Conservation (phyloP, 345 rosid genomes). For the Acer saccharum region DNA sequence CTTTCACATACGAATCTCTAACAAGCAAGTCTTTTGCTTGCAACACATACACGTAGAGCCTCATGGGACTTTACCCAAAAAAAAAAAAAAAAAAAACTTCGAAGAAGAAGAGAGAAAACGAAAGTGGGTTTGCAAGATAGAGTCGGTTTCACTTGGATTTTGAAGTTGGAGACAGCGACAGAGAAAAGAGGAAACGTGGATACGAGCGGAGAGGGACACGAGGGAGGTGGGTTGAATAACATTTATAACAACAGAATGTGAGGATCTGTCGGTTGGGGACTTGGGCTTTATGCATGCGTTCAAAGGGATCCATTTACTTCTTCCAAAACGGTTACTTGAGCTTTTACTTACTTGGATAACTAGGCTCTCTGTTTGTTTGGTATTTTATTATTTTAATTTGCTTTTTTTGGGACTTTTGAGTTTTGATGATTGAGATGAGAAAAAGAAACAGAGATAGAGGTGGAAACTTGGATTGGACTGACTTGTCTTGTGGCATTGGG, state of each 20-base stretch:
- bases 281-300: background rate
- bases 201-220: conserved; percentile 20
- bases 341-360: too few species aligned
- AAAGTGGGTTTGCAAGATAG: background rate
- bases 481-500: too few species aligned
- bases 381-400: too few species aligned
- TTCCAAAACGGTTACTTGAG: too few species aligned
- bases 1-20: conserved; percentile 52
- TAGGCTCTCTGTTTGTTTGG: background rate
- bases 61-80: conserved; percentile 36
- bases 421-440: background rate
- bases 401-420: background rate
- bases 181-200: conserved; percentile 26
- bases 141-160: background rate
- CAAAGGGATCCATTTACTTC: too few species aligned
- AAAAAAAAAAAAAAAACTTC: too few species aligned
- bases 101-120: background rate
- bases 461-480: too few species aligned
- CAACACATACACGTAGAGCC: conserved; percentile 71
- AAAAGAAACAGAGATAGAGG: too few species aligned
- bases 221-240: background rate
- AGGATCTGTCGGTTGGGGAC: background rate
- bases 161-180: background rate
- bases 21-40: conserved; percentile 69
- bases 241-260: background rate